A percentile compares a stretch with the other conserved stretches of the same genome.
Evolutionary conservation across 2,329 filamentous ascomycete species (phyloP).

Genomic region (Pyrenophora graminea): DNA sequence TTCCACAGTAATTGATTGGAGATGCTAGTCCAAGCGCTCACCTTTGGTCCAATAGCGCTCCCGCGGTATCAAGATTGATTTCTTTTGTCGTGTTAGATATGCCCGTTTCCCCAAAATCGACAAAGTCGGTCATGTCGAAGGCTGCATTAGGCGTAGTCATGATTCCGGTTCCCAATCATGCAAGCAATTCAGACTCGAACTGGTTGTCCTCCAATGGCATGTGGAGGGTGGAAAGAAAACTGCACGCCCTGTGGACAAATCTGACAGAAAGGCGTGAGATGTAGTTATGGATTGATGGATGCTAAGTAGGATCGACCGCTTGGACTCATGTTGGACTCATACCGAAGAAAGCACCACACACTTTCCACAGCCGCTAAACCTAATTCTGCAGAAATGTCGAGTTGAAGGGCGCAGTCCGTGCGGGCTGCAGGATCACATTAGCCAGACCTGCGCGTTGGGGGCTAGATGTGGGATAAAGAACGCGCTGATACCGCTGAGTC

Average conservation of each 20-base stretch:
- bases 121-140: conserved; percentile 44
- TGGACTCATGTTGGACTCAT: conserved; percentile 10
- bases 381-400: conserved; percentile 14
- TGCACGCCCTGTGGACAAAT: conserved; percentile 23
- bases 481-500: conserved; percentile 15
- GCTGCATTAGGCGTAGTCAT: conserved; percentile 35
- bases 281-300: conserved; percentile 10
- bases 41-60: conserved; percentile 14
- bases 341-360: conserved; percentile 6
- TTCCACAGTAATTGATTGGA: background rate
- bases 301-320: conserved; percentile 18
- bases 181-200: conserved; percentile 2
- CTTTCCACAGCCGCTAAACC: conserved; percentile 16
- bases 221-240: conserved; percentile 12
- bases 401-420: conserved; percentile 25
- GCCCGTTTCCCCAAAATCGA: conserved; percentile 48
- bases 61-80: conserved; percentile 1
- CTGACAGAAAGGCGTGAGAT: conserved; percentile 26
- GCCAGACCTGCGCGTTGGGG: conserved; percentile 10
- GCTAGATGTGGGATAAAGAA: conserved; percentile 10
- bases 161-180: conserved; percentile 8
- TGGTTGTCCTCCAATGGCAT: conserved; percentile 1
- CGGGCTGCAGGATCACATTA: conserved; percentile 16
- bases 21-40: conserved; percentile 12
- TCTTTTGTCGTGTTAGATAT: conserved; percentile 32